Conservation (phyloP, 192 early-diverging fungal genomes). For the Coemansia sp. region DNA sequence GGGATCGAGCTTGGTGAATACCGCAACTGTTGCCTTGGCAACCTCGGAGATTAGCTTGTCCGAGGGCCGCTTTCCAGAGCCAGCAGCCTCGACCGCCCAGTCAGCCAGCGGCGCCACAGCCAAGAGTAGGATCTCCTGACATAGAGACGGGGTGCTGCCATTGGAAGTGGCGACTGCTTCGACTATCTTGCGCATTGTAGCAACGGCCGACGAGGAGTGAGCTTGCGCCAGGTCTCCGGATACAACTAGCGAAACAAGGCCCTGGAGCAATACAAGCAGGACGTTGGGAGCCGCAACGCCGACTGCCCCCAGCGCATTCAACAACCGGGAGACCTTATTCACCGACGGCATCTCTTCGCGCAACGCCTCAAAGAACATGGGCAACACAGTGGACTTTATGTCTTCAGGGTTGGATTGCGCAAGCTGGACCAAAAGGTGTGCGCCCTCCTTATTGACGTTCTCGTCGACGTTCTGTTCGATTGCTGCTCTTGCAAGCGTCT, state of each 20-base stretch:
- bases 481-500: constrained; percentile 39
- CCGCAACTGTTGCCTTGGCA: constrained; percentile 22
- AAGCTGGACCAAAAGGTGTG: constrained; percentile 47
- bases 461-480: constrained; percentile 52
- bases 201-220: constrained; percentile 16
- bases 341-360: constrained; percentile 26
- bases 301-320: constrained; percentile 47
- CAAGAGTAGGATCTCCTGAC: constrained; percentile 11
- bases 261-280: constrained; percentile 26
- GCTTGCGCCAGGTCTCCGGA: constrained; percentile 17
- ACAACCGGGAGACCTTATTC: constrained; percentile 29
- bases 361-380: constrained; percentile 46
- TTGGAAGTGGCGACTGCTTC: constrained; percentile 19
- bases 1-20: constrained; percentile 30
- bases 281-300: constrained; percentile 28
- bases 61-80: background rate
- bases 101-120: constrained; percentile 26
- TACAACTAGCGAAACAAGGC: constrained; percentile 18
- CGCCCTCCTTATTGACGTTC: constrained; percentile 54
- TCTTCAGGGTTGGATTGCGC: constrained; percentile 39
- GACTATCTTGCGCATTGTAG: constrained; percentile 47
- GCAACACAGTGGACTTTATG: constrained; percentile 28
- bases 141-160: background rate
- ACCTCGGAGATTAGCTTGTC: constrained; percentile 30
- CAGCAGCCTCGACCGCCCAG: constrained; percentile 17